phyloP scores from a whole-genome alignment of 371 early-diverging fungal species.

The Capillidium rhysosporum region DNA sequence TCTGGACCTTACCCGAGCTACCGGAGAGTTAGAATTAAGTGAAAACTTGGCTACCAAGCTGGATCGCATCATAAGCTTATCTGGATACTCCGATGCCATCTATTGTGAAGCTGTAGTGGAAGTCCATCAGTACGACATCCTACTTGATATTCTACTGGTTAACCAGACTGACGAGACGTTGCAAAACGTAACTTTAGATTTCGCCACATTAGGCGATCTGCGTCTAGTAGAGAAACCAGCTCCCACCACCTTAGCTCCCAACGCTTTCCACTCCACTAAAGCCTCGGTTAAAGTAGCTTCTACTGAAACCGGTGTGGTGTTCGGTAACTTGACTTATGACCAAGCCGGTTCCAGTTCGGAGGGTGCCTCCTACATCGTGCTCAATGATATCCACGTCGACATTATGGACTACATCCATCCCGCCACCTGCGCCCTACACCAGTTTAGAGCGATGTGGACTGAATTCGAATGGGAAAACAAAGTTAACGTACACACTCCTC shows the following conservation, averaged over 20 bases:
- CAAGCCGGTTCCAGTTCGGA: slow-evolving; percentile 54
- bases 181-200: slow-evolving; percentile 92
- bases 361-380: slow-evolving; percentile 59
- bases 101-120: slow-evolving; percentile 97
- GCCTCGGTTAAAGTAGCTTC: slow-evolving; percentile 93
- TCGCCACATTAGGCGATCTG: slow-evolving; percentile 91
- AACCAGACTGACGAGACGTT: slow-evolving; percentile 94
- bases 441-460: slow-evolving; percentile 94
- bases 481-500: slow-evolving; percentile 54
- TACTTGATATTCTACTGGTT: slow-evolving; percentile 91
- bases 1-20: slow-evolving; percentile 68
- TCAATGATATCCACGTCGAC: slow-evolving; percentile 93
- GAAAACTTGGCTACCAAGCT: slow-evolving; percentile 68
- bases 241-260: slow-evolving; percentile 80
- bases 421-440: slow-evolving; percentile 70
- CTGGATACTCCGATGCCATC: slow-evolving; percentile 94
- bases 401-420: slow-evolving; percentile 98
- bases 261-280: slow-evolving; percentile 81
- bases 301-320: slow-evolving; percentile 93
- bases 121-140: slow-evolving; percentile 91
- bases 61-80: slow-evolving; percentile 85
- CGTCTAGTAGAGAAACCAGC: slow-evolving; percentile 88
- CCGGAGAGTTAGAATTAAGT: slow-evolving; percentile 45
- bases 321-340: slow-evolving; percentile 93
- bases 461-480: slow-evolving; percentile 99